Conservation (phyloP, 768 basidiomycete genomes). For the Brasilioporus rufonigricans region DNA sequence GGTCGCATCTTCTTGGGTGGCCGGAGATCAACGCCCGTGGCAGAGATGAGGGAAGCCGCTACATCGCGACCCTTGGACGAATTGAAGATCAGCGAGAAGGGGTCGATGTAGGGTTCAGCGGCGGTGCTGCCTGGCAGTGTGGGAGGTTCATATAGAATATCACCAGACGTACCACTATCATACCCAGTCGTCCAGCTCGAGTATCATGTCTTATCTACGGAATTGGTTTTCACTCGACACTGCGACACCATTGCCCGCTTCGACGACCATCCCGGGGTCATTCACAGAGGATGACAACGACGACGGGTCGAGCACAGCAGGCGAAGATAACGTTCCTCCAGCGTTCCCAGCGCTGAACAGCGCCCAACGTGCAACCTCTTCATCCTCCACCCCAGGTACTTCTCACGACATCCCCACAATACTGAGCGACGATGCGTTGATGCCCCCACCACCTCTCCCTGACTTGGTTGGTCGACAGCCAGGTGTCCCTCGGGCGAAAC, state of each 20-base stretch:
- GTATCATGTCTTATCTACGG: constrained; percentile 48
- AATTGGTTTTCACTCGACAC: constrained; percentile 49
- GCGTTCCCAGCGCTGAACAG: constrained; percentile 73
- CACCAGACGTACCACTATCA: no score
- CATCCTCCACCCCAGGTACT: neutral
- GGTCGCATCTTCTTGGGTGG: constrained; percentile 30
- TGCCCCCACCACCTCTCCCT: constrained; percentile 51
- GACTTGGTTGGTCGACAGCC: constrained; percentile 35
- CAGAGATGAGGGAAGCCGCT: constrained; percentile 19
- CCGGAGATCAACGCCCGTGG: constrained; percentile 28
- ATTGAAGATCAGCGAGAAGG: neutral
- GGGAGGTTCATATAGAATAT: no score
- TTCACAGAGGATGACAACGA: constrained; percentile 32
- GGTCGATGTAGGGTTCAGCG: neutral
- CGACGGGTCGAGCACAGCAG: constrained; percentile 38
- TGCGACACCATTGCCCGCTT: neutral
- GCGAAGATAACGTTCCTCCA: constrained; percentile 61
- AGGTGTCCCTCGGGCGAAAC: constrained; percentile 27
- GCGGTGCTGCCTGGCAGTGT: neutral
- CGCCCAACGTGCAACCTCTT: constrained; percentile 56
- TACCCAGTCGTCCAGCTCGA: no score
- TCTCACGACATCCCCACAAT: constrained; percentile 24
- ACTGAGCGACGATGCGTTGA: constrained; percentile 47
- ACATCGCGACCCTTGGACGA: neutral
- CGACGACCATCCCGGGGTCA: constrained; percentile 21